Evolutionary conservation across 2,329 filamentous ascomycete species (phyloP).

Genomic region (Clonostachys rosea): DNA sequence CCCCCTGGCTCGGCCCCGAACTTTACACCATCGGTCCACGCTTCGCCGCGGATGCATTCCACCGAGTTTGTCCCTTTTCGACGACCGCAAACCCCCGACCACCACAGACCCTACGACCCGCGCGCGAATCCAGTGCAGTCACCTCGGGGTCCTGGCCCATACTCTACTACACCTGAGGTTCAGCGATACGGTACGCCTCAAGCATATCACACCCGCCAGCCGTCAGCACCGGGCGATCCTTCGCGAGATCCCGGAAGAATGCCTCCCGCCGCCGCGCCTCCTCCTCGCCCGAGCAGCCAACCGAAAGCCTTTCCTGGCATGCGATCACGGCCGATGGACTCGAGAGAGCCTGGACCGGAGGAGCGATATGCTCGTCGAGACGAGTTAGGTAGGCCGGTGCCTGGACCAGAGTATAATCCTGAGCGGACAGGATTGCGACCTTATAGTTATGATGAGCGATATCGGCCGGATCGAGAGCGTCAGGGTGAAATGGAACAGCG

Average conservation of each 20-base stretch:
- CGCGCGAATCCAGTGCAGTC: slow-evolving; percentile 40
- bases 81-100: slow-evolving; percentile 71
- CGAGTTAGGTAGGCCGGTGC: slow-evolving; percentile 29
- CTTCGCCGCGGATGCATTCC: slow-evolving; percentile 47
- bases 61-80: slow-evolving; percentile 60
- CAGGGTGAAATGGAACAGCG: slow-evolving; percentile 36
- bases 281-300: slow-evolving; percentile 46
- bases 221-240: slow-evolving; percentile 41
- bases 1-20: slow-evolving; percentile 34
- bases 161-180: slow-evolving; percentile 52
- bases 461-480: slow-evolving; percentile 41
- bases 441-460: slow-evolving; percentile 48
- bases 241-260: slow-evolving; percentile 29
- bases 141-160: slow-evolving; percentile 34
- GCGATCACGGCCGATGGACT: slow-evolving; percentile 41
- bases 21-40: slow-evolving; percentile 44
- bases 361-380: slow-evolving; percentile 46
- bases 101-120: slow-evolving; percentile 48
- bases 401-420: slow-evolving; percentile 44
- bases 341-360: slow-evolving; percentile 27
- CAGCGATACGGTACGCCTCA: slow-evolving; percentile 57
- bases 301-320: slow-evolving; percentile 41
- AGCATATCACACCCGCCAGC: slow-evolving; percentile 42
- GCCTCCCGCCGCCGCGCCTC: slow-evolving; percentile 26
- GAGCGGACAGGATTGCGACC: slow-evolving; percentile 41